These are phyloP conservation scores for Leccinum pallidistipes DNA, from an alignment of 1,284 basidiomycete genomes.

Conservation along the genomic window DNA sequence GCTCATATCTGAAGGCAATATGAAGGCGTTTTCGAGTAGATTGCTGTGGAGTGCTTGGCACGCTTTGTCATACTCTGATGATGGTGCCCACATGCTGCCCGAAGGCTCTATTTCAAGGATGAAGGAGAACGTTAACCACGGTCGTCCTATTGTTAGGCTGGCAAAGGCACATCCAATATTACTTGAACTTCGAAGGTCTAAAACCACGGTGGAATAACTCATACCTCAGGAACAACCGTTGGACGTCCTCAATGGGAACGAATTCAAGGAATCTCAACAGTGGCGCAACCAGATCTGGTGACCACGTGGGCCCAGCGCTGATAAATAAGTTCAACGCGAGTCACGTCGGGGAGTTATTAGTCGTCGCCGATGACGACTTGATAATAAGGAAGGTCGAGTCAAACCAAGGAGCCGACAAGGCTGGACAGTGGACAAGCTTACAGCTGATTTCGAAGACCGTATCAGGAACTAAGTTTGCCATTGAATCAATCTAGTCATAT, in stretches of 20 bases:
- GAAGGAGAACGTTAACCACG: not conserved
- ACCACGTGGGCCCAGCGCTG: not conserved
- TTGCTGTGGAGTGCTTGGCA: not conserved
- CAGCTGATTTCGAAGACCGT: not conserved
- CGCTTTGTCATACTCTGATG: not conserved
- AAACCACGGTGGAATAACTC: not conserved
- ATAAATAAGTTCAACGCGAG: not conserved
- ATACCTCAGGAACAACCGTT: not conserved
- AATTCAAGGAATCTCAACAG: not conserved
- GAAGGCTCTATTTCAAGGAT: not conserved
- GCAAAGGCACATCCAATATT: not conserved
- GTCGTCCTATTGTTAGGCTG: not conserved
- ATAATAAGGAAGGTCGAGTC: not conserved
- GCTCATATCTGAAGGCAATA: not conserved
- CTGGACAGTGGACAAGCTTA: not conserved
- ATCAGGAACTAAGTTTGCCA: not conserved
- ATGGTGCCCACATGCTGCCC: not conserved
- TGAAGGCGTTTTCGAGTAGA: not conserved
- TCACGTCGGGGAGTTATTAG: not conserved
- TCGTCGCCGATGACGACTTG: not conserved
- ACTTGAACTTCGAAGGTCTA: not conserved
- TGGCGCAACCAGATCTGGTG: not conserved
- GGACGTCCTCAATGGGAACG: not conserved
- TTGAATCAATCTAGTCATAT: not conserved
- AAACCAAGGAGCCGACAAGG: not conserved